A percentile compares a stretch with the other conserved stretches of the same genome.
These are phyloP conservation scores for Termitomyces sp. DNA, from an alignment of 1,284 basidiomycete species.

Conservation along the genomic window DNA sequence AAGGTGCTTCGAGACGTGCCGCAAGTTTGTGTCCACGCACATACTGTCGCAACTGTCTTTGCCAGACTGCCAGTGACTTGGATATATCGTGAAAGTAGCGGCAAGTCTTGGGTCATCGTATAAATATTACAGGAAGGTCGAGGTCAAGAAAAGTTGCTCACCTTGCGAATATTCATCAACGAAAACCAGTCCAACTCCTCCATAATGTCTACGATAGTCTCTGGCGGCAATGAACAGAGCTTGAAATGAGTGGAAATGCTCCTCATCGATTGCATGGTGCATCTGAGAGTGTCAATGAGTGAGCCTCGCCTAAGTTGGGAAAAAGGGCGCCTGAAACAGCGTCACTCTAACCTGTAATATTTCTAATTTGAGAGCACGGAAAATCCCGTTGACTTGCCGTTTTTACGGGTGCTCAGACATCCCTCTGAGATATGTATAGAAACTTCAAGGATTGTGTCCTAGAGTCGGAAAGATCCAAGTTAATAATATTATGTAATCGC, in stretches of 20 bases:
- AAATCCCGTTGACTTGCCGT: background rate
- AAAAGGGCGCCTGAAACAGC: background rate
- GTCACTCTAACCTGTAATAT: background rate
- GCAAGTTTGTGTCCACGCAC: background rate
- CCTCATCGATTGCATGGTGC: background rate
- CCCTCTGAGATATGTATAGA: background rate
- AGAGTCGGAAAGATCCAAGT: background rate
- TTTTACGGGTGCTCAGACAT: background rate
- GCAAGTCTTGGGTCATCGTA: slow-evolving; percentile 1
- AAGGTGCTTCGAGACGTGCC: slow-evolving; percentile 1
- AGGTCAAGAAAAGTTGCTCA: background rate
- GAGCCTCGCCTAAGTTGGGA: background rate
- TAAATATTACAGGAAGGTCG: background rate
- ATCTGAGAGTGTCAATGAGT: background rate
- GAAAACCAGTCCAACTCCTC: slow-evolving; percentile 9
- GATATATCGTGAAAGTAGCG: slow-evolving; percentile 3
- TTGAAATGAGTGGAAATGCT: background rate
- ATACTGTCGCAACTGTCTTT: slow-evolving; percentile 3
- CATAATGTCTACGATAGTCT: slow-evolving; percentile 3
- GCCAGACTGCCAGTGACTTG: slow-evolving; percentile 4
- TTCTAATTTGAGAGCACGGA: background rate
- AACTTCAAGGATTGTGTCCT: too few relatives aligned
- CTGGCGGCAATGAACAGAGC: background rate
- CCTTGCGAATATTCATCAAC: slow-evolving; percentile 4
- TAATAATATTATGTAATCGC: too few relatives aligned